These are phyloP conservation scores for Nyssa sinensis DNA, from an alignment of 148 eudicot species.

Conservation along the genomic window DNA sequence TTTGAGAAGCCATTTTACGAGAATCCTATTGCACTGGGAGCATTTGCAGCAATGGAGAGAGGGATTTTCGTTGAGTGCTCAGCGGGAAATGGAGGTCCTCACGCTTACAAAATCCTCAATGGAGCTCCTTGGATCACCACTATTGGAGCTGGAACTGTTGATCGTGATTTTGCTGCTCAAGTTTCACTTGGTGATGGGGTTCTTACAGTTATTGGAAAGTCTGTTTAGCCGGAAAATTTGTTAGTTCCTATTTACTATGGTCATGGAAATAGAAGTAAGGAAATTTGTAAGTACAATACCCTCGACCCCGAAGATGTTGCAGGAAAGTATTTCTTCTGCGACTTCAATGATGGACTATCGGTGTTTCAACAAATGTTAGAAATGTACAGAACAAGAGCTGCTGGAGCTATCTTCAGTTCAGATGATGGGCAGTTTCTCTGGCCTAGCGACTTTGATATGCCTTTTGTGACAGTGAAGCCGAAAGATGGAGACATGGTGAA, in stretches of 20 bases:
- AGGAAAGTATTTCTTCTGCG: slow-evolving; percentile 16
- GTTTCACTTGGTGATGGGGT: slow-evolving; percentile 18
- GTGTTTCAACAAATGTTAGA: neutral
- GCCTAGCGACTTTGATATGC: slow-evolving; percentile 6
- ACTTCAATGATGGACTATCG: neutral
- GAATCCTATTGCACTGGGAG: slow-evolving; percentile 36
- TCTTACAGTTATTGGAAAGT: slow-evolving; percentile 14
- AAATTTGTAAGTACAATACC: neutral
- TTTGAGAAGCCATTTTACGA: neutral
- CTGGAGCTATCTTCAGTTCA: slow-evolving; percentile 23
- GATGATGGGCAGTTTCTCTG: neutral
- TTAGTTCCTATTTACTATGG: slow-evolving; percentile 29
- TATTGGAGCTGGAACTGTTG: slow-evolving; percentile 45
- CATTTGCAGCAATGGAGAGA: slow-evolving; percentile 40
- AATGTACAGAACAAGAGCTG: slow-evolving; percentile 13
- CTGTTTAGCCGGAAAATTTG: slow-evolving; percentile 16
- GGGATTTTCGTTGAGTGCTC: slow-evolving; percentile 47
- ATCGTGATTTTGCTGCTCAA: slow-evolving; percentile 26
- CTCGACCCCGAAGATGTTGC: neutral
- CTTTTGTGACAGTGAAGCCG: slow-evolving; percentile 14
- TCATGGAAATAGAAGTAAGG: slow-evolving; percentile 27
- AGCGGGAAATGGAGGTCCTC: slow-evolving; percentile 45
- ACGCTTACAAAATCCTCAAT: slow-evolving; percentile 10
- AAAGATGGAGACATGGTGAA: slow-evolving; percentile 22
- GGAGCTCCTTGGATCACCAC: slow-evolving; percentile 53